A percentile compares a stretch with the other conserved stretches of the same genome.
phyloP scores from a whole-genome alignment of 352 stramenopile genomes.

The Aphanomyces cochlioides region DNA sequence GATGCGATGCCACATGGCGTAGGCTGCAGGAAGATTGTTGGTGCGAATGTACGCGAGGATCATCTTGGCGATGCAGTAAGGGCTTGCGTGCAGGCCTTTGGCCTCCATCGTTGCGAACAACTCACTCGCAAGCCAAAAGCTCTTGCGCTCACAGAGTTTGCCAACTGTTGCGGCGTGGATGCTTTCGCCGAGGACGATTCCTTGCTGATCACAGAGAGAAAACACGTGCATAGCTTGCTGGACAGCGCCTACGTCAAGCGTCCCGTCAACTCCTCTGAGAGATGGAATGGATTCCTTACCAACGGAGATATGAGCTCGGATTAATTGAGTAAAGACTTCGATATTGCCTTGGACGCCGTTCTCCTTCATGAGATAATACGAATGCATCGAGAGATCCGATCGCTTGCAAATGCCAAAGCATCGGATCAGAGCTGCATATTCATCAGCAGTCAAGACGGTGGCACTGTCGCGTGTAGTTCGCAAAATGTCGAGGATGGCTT shows the following conservation, averaged over 20 bases:
- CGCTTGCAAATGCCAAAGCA: constrained; percentile 58
- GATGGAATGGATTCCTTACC: constrained; percentile 13
- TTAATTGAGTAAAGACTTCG: constrained; percentile 62
- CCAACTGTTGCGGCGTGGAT: constrained; percentile 79
- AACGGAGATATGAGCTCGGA: constrained; percentile 59
- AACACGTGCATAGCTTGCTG: constrained; percentile 82
- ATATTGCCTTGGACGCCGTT: constrained; percentile 44
- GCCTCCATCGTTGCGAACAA: constrained; percentile 76
- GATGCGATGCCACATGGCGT: constrained; percentile 71
- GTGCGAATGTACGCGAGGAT: constrained; percentile 74
- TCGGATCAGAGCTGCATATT: constrained; percentile 62
- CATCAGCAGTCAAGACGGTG: constrained; percentile 34
- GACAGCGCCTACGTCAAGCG: constrained; percentile 31
- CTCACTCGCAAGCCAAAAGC: constrained; percentile 63
- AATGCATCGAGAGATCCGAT: constrained; percentile 46
- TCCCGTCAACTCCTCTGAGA: neutral
- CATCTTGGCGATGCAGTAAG: constrained; percentile 72
- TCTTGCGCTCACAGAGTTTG: constrained; percentile 48
- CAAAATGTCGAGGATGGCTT: constrained; percentile 50
- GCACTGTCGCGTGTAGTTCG: constrained; percentile 32
- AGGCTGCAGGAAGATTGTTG: constrained; percentile 56
- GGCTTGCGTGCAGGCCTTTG: constrained; percentile 51
- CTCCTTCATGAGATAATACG: constrained; percentile 70
- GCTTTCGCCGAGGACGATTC: constrained; percentile 50
- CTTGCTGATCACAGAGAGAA: constrained; percentile 47